Base-by-base conservation (phyloP, 768 basidiomycete species). In the Asterophora parasitica region DNA sequence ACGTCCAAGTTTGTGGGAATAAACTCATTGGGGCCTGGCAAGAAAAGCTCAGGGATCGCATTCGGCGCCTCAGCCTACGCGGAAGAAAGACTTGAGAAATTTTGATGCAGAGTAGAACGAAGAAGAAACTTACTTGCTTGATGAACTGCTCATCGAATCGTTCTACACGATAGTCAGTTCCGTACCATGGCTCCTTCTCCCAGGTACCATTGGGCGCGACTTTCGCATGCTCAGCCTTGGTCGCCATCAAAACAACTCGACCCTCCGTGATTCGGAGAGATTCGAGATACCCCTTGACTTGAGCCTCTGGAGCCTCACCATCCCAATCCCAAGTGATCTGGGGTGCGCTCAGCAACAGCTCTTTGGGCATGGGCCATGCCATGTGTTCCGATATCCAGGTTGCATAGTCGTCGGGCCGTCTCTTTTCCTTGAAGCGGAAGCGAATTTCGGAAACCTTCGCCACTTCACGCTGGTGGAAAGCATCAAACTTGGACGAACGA, bases 181-280 rank as follows among this genome's bases (percentile, higher is more conserved):
- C 91, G 65, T 99, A 99, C 82, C 92, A 92, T 35, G 85, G 83
- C 66, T 98, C 96, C 36, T 76, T 80, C 54, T 77, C 59, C 90
- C 90, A 92, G 11, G 58, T 49, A 8, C 65, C 56, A 31, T 67
- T 64, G 13, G 73, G 61, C 11, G 70, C 69, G 26, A 77, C 50
- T 49, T 75, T 79, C 19, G 66, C 63, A 45, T 86, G 69, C 33
- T 83, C 84, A 51, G 82, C 78, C 35, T 76, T 79, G 61, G 81
- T 81, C n/a, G 84, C 84, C 78, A 91, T 90, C 33, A 99, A 65
- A 19, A 88, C 81, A 16, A 84, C 79, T 16, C 89, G 73, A 39
- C 83, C 78, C 50, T 79, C 73, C 44, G 76, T 66, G 42, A 87
- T 70, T 16, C 65, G 72, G 43, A 92, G 73, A 11, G 62, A 58